Evolutionary conservation across 805 yeast species (phyloP), one percentile per base, ranked within the genome.

Genomic region (Isabelozyma gotoi): DNA sequence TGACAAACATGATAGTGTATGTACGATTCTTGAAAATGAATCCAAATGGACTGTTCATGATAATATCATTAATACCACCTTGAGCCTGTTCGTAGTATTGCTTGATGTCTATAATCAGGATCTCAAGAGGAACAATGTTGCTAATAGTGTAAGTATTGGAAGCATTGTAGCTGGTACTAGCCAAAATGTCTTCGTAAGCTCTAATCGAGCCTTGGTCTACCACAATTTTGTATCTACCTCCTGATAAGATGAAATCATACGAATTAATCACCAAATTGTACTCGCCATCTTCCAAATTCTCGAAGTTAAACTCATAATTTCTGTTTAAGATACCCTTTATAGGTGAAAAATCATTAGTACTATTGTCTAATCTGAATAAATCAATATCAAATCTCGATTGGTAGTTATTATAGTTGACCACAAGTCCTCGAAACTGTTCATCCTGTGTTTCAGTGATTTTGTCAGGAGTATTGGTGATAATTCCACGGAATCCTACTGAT

Each of bases 21-120:
- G 56, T 33, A 21, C 46, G 56, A 52, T 62, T 72, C 39, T 54
- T 58, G 52, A 72, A 71, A 11, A 72, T 66, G 45, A 63, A 59
- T 6, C 77, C 77, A 32, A 72, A 56, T 3, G 77, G 77, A 51
- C 74, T 63, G 44, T 56, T 58, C 62, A 65, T 47, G 7, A 71
- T 33, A 64, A 71, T 56, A 34, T 60, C 68, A 1, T 45, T 34
- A 16, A 71, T 37, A 12, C 65, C 59, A 12, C 67, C 61, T 42
- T 46, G 60, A 4, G 66, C 49, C 16, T 42, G 45, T 46, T 68
- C 71, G 47, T 71, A 71, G 49, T 62, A 71, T 44, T 62, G 59
- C 40, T 67, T 65, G 24, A 46, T 40, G 16, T 48, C 59, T 10
- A 39, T 38, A 27, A 56, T 48, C 8, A 49, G 44, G n/a, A 67